A percentile compares a stretch with the other conserved stretches of the same genome.
These are phyloP conservation scores for Dalbergia cultrata DNA, from an alignment of 306 rosid species.

Conservation along the genomic window DNA sequence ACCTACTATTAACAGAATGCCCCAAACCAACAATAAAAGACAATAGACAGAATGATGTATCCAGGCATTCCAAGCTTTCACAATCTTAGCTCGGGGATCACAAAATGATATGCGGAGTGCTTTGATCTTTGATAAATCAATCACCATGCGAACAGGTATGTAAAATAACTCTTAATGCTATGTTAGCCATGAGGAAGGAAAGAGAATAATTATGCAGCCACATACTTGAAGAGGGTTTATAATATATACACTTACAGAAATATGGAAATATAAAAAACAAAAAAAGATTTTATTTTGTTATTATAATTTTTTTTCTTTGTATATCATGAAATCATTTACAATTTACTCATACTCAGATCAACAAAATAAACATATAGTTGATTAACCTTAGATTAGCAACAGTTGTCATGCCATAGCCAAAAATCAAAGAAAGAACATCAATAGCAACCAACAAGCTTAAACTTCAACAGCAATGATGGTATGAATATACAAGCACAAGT, in stretches of 20 bases:
- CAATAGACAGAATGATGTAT: not conserved
- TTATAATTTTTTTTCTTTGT: not conserved
- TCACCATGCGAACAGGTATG: not conserved
- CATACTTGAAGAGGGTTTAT: not conserved
- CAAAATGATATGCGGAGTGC: not conserved
- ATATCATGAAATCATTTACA: not conserved
- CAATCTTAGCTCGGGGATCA: not conserved
- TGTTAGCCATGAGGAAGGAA: not conserved
- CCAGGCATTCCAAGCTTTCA: not conserved
- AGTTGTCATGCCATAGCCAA: not conserved
- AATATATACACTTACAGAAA: not conserved
- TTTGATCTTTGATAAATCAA: not conserved
- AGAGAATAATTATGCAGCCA: not conserved
- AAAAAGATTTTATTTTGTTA: not conserved
- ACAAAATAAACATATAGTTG: not conserved
- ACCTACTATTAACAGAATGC: conserved; percentile 27
- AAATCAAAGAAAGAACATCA: not conserved
- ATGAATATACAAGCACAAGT: not conserved
- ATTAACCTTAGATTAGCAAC: not conserved
- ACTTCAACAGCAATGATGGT: not conserved
- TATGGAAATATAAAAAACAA: not conserved
- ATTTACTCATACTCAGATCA: not conserved
- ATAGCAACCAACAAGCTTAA: not conserved
- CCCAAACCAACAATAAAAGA: conserved; percentile 15
- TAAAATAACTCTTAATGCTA: not conserved